Percentiles rank a stretch among this genome's conserved stretches.
Conservation (phyloP, 257 asterid genomes). For the Lavandula angustifolia region DNA sequence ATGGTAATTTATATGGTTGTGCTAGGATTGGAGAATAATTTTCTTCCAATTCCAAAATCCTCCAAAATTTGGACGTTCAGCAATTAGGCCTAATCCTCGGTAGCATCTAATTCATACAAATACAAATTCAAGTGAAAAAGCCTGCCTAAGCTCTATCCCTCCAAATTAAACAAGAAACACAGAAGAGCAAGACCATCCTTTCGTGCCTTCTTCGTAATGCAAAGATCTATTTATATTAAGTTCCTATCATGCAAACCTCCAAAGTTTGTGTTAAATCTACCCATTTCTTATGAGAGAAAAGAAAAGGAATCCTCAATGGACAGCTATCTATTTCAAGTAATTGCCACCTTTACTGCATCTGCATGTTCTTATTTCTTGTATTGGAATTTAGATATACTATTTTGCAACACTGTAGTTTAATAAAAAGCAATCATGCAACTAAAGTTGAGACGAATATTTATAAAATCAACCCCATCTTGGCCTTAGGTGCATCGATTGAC, state of each 20-base stretch:
- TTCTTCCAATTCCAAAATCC: not conserved
- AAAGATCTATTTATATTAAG: not conserved
- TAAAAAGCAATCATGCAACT: too few species aligned
- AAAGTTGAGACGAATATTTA: not conserved
- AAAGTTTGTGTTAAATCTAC: not conserved
- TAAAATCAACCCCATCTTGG: not conserved
- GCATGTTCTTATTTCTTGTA: not conserved
- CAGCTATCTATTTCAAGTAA: not conserved
- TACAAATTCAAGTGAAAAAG: not conserved
- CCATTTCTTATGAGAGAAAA: too few species aligned
- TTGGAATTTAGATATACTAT: not conserved
- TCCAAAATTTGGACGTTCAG: not conserved
- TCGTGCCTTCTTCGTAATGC: not conserved
- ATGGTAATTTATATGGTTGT: not conserved
- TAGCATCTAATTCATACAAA: conserved; percentile 5
- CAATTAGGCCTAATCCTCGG: not conserved
- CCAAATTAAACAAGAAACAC: not conserved
- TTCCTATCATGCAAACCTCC: not conserved
- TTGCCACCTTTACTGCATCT: conserved; percentile 10
- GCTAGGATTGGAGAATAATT: conserved; percentile 8
- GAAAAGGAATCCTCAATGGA: not conserved
- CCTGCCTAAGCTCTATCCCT: not conserved
- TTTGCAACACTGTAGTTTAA: too few species aligned
- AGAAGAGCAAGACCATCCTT: not conserved
- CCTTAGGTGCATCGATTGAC: conserved; percentile 10